Base-by-base conservation (phyloP, 805 yeast genomes). In the Debaryomyces tyrocola region DNA sequence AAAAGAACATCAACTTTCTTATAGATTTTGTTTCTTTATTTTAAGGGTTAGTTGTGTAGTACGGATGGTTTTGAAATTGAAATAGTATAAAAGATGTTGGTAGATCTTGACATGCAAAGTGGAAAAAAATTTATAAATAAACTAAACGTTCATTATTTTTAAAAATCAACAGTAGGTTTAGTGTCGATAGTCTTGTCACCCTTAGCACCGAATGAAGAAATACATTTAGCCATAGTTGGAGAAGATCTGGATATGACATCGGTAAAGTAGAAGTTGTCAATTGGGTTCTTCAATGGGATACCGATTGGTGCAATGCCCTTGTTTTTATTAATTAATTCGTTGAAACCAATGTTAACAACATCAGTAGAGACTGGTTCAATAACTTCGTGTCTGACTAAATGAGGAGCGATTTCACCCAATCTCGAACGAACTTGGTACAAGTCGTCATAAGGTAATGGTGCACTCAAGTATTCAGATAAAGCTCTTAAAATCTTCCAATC, bases 401-500 rank as follows among this genome's bases (percentile, higher is more conserved):
- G 87, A 43, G 96, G 96, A 18, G 96, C 91, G 51, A 88, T 75
- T 56, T 86, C 87, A 43, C 78, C 80, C 60, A 88, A 69, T 65
- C 96, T 79, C 31, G 75, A 70, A 67, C 91, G 84, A 44, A 88
- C 70, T 49, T 84, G 78, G 56, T 79, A 77, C 36, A 79, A 63
- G 63, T 84, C 90, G 63, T 88, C 92, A 63, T 89, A 88, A 29
- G 91, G 91, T 58, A 88, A 77, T 1, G 85, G 71, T 33, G 77
- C 79, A 43, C 82, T 84, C 53, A 89, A 69, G 64, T 85, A 87
- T 67, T 89, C 96, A 46, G 88, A 81, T 48, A 87, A 76, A 2
- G 96, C 96, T 69, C 91, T 82, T 56, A 89, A 66, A 52, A 88
- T 85, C 72, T 84, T 84, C 96, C 96, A 88, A 70, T 89, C 96